Base-by-base conservation (phyloP, 2,329 filamentous ascomycete species). In the Alternaria triticina region DNA sequence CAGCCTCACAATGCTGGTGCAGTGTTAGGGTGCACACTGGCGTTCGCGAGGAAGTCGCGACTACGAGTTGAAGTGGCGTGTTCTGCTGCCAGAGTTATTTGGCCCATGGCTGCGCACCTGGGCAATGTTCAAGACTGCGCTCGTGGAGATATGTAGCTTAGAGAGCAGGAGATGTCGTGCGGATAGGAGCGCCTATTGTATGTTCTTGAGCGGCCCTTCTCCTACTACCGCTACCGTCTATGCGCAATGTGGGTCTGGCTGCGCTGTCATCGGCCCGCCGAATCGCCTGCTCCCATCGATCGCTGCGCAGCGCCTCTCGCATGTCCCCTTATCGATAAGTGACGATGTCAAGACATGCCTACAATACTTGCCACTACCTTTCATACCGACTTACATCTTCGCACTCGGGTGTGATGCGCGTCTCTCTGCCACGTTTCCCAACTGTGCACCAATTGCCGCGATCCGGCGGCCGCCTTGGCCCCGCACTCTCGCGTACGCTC, bases 141-240 rank as follows among this genome's bases (percentile, higher is more conserved):
- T 40, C n/a, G 36, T 10, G 15, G 0, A 17, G 15, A 6, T 17
- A 17, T 17, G 9, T 17, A 40, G 1, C 36, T 17, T 40, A 40
- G n/a, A 17, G 36, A 40, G 8, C 15, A 40, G 36, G n/a, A 40
- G 36, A 17, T 40, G 36, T 17, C n/a, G 36, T 6, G 36, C 5
- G n/a, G 36, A 40, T 1, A 6, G 36, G 8, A 40, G 36, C 9
- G 5, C 1, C 36, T 40, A 40, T 40, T 40, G n/a, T 40, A 40
- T 17, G 36, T 40, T 40, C 36, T 40, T 40, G n/a, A 40, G 8
- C 36, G 36, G 36, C 36, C 36, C 36, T 40, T 17, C 36, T 40
- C 36, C 0, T 17, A 40, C 0, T 0, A 17, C 0, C 0, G 0
- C 36, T 17, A 40, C 36, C 0, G 36, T 40, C 36, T n/a, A 40